Percentiles rank a stretch among this genome's conserved stretches.
Conservation (phyloP, 139 green algal species). For the Astrephomene gubernaculifera region DNA sequence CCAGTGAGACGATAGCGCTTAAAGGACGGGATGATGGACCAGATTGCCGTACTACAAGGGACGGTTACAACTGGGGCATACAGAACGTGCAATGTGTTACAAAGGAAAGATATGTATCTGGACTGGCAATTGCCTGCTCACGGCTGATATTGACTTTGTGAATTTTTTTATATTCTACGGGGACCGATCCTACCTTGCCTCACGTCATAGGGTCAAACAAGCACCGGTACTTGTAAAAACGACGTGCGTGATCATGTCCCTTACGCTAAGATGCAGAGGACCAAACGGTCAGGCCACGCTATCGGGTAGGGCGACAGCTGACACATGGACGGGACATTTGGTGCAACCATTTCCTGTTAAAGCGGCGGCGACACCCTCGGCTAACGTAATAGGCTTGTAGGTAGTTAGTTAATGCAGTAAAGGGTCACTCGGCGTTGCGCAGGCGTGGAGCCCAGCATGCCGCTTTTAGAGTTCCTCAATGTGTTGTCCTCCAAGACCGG, state of each 20-base stretch:
- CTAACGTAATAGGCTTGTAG: too few relatives aligned
- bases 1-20: too few relatives aligned
- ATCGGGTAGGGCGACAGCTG: conserved; percentile 5
- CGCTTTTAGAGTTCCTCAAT: conserved; percentile 54
- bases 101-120: not conserved
- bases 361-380: not conserved
- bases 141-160: too few relatives aligned
- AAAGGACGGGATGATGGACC: too few relatives aligned
- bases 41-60: too few relatives aligned
- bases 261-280: conserved; percentile 44
- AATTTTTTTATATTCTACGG: not conserved
- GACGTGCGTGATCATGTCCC: not conserved
- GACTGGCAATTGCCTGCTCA: too few relatives aligned
- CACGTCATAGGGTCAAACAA: conserved; percentile 6
- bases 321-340: too few relatives aligned
- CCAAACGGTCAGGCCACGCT: conserved; percentile 47
- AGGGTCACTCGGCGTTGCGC: not conserved
- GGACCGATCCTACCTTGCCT: too few relatives aligned
- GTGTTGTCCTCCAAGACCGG: conserved; percentile 59
- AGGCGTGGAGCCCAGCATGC: conserved; percentile 48
- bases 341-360: not conserved
- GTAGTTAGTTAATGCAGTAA: too few relatives aligned
- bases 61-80: not conserved
- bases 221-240: too few relatives aligned
- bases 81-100: not conserved